Evolutionary conservation across 2,329 filamentous ascomycete species (phyloP).

Genomic region (Aspergillus viridinutans): DNA sequence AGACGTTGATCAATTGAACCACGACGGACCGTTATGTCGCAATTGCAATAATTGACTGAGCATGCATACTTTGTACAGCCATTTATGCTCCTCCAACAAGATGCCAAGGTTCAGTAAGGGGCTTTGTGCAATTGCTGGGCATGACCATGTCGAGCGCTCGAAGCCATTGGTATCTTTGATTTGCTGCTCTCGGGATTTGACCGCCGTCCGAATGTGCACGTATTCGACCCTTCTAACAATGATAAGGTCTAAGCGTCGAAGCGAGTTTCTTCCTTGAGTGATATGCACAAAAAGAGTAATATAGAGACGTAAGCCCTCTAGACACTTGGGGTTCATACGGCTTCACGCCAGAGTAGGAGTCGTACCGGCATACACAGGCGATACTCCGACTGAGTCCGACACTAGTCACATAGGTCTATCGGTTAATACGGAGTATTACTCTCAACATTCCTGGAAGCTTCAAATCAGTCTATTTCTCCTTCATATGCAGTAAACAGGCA

Average conservation of each 20-base stretch:
- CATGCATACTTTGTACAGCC: not conserved
- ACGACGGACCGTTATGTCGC: not conserved
- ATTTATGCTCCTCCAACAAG: not conserved
- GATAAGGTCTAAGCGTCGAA: too few relatives aligned
- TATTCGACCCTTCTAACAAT: too few relatives aligned
- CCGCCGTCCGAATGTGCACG: too few relatives aligned
- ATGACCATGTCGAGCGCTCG: not conserved
- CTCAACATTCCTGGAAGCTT: not conserved
- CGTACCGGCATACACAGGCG: not conserved
- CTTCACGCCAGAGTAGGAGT: too few relatives aligned
- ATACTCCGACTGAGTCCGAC: not conserved
- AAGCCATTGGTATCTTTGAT: too few relatives aligned
- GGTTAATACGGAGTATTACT: not conserved
- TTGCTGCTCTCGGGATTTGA: too few relatives aligned
- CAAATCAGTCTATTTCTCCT: not conserved
- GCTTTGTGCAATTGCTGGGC: not conserved
- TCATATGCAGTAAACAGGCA: too few relatives aligned
- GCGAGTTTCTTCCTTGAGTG: too few relatives aligned
- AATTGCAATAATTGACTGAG: not conserved
- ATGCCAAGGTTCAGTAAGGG: not conserved
- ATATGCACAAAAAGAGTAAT: too few relatives aligned
- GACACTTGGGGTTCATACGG: too few relatives aligned
- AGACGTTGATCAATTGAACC: not conserved
- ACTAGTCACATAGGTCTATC: not conserved
- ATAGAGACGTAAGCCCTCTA: too few relatives aligned